Evolutionary conservation across 2,329 filamentous ascomycete species (phyloP).

Genomic region (Cladophialophora chaetospira): DNA sequence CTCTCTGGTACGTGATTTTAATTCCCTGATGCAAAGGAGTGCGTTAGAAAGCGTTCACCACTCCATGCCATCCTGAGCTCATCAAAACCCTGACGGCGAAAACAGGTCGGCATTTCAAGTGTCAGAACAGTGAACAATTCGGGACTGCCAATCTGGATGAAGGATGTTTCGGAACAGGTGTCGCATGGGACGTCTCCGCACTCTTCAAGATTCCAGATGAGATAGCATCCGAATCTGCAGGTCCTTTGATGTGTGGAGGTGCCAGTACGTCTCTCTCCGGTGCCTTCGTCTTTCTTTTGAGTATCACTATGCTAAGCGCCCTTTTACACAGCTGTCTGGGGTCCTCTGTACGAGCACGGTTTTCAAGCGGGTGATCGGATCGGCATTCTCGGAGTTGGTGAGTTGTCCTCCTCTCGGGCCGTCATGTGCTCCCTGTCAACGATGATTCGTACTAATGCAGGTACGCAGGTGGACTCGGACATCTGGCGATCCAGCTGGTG

Average conservation of each 20-base stretch:
- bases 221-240: conserved; percentile 21
- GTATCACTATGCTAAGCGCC: not conserved
- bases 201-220: conserved; percentile 28
- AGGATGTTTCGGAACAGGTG: conserved; percentile 30
- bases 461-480: conserved; percentile 77
- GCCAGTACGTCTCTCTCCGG: conserved; percentile 15
- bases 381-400: conserved; percentile 63
- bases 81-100: not conserved
- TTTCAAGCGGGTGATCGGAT: conserved; percentile 42
- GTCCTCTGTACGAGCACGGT: conserved; percentile 23
- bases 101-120: conserved; percentile 38
- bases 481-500: conserved; percentile 75
- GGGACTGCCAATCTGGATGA: conserved; percentile 25
- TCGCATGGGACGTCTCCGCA: conserved; percentile 26
- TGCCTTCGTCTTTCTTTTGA: not conserved
- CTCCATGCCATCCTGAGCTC: not conserved
- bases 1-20: conserved; percentile 30
- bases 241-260: conserved; percentile 29
- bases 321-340: conserved; percentile 23
- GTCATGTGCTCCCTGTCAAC: too few species aligned
- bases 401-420: too few species aligned
- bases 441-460: too few species aligned
- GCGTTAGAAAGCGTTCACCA: too few species aligned
- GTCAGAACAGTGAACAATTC: conserved; percentile 21
- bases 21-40: not conserved